Conservation (phyloP, 345 rosid genomes). For the Populus davidiana region DNA sequence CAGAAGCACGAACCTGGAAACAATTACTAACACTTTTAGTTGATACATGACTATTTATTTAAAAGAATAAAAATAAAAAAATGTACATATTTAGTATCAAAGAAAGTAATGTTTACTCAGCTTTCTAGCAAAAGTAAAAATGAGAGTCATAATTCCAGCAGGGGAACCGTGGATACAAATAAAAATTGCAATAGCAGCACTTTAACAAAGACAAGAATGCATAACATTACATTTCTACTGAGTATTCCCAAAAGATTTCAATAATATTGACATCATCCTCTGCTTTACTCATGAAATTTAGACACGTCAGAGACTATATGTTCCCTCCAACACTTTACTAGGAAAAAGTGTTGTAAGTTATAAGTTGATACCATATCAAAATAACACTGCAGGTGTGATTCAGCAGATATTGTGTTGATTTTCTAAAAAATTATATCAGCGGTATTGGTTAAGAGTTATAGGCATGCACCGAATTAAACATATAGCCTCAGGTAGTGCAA, state of each 20-base stretch:
- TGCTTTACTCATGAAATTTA: background rate
- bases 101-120: background rate
- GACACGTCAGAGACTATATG: background rate
- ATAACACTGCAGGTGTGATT: background rate
- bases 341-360: background rate
- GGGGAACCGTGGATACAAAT: background rate
- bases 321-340: background rate
- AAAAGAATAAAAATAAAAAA: background rate
- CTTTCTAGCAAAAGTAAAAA: background rate
- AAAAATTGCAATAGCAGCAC: background rate
- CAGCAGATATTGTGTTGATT: background rate
- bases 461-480: background rate
- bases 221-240: background rate
- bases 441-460: background rate
- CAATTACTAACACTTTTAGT: background rate
- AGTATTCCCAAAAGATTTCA: too few species aligned
- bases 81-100: background rate
- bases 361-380: background rate
- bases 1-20: constrained; percentile 69
- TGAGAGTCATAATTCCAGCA: background rate
- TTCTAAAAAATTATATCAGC: background rate
- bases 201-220: background rate
- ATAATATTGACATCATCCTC: background rate
- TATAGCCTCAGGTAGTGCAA: background rate
- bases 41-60: background rate